Conservation (phyloP, 108 stramenopile genomes). For the Stephanodiscus triporus region DNA sequence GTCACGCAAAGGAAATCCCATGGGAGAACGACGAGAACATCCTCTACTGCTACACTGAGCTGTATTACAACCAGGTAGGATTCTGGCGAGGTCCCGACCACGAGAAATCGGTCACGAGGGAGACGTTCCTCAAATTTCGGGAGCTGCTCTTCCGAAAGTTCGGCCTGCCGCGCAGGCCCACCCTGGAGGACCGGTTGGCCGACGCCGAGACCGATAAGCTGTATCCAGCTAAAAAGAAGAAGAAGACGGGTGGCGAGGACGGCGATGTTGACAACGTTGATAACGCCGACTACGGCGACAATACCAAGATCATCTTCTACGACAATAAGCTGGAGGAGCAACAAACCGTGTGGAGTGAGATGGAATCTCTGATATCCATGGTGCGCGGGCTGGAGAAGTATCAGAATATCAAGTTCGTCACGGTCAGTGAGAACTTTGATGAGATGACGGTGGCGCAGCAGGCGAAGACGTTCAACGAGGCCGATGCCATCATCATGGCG, state of each 20-base stretch:
- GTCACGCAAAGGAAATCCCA: slow-evolving; percentile 38
- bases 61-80: slow-evolving; percentile 37
- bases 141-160: slow-evolving; percentile 39
- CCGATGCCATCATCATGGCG: slow-evolving; percentile 49
- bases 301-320: slow-evolving; percentile 46
- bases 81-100: slow-evolving; percentile 25
- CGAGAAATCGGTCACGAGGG: slow-evolving; percentile 27
- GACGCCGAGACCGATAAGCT: slow-evolving; percentile 8
- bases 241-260: not conserved
- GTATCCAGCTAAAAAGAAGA: not conserved
- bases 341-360: slow-evolving; percentile 38
- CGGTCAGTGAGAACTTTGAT: slow-evolving; percentile 31
- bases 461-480: slow-evolving; percentile 40
- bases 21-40: slow-evolving; percentile 40
- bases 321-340: slow-evolving; percentile 38
- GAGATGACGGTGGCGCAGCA: slow-evolving; percentile 41
- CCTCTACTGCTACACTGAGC: slow-evolving; percentile 38
- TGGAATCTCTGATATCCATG: slow-evolving; percentile 39
- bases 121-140: slow-evolving; percentile 30
- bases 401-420: slow-evolving; percentile 36
- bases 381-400: slow-evolving; percentile 36
- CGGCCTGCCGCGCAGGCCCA: slow-evolving; percentile 37
- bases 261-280: slow-evolving; percentile 10
- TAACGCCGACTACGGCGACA: not conserved
- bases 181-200: slow-evolving; percentile 10